Evolutionary conservation across 257 asterid species (phyloP).

Genomic region (Capsicum rhomboideum): DNA sequence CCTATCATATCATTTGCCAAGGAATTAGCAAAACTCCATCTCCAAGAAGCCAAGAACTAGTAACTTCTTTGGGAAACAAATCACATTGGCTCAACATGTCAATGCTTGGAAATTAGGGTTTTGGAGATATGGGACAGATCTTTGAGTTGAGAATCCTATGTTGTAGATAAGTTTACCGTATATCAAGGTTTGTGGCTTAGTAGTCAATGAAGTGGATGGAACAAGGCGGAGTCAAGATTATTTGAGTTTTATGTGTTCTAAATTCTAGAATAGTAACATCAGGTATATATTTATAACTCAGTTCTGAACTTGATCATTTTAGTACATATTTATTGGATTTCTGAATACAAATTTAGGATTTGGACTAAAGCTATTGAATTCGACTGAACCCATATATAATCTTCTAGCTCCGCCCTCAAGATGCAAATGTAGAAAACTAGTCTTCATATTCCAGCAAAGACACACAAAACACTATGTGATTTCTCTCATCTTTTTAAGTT

Average conservation of each 20-base stretch:
- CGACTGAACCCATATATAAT: too few species aligned
- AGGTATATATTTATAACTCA: too few species aligned
- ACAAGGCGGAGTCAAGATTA: too few species aligned
- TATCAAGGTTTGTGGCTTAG: too few species aligned
- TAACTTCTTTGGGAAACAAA: constrained; percentile 26
- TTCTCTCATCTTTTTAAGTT: not conserved
- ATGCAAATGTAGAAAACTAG: not conserved
- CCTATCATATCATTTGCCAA: not conserved
- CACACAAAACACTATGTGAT: not conserved
- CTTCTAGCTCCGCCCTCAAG: too few species aligned
- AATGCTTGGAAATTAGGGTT: not conserved
- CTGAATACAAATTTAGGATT: too few species aligned
- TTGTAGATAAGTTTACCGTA: constrained; percentile 11
- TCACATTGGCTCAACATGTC: constrained; percentile 10
- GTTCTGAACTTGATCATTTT: too few species aligned
- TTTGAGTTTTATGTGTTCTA: too few species aligned
- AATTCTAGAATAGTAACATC: too few species aligned
- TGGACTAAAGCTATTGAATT: too few species aligned
- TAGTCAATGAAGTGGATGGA: too few species aligned
- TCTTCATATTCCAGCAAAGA: not conserved
- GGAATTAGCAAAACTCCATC: constrained; percentile 37
- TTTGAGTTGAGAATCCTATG: constrained; percentile 38
- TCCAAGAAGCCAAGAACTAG: constrained; percentile 37
- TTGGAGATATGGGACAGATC: not conserved
- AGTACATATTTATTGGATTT: too few species aligned